Conservation (phyloP, 1,284 basidiomycete species). For the Ustilago loliicola region DNA sequence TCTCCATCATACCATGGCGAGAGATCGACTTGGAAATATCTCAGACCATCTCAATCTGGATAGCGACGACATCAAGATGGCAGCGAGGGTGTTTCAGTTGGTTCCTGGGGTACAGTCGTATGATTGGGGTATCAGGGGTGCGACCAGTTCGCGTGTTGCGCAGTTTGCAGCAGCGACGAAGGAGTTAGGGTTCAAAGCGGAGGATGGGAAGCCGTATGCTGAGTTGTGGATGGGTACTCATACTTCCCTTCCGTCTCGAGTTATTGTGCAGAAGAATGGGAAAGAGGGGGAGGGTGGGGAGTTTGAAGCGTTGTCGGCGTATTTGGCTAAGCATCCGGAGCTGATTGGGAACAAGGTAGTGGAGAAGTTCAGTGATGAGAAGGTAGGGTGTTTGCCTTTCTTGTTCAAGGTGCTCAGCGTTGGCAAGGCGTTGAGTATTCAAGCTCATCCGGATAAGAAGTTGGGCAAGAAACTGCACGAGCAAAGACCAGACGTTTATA, state of each 20-base stretch:
- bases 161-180: conserved; percentile 55
- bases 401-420: conserved; percentile 78
- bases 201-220: conserved; percentile 60
- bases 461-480: conserved; percentile 84
- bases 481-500: conserved; percentile 86
- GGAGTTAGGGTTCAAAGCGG: conserved; percentile 40
- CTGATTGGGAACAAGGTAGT: conserved; percentile 50
- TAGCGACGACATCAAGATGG: neutral
- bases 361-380: conserved; percentile 35
- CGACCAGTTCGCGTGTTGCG: conserved; percentile 52
- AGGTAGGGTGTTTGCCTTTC: conserved; percentile 61
- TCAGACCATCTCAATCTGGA: conserved; percentile 14
- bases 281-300: too few relatives aligned
- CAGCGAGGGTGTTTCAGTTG: conserved; percentile 50
- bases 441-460: conserved; percentile 94
- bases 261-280: conserved; percentile 62
- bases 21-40: conserved; percentile 6
- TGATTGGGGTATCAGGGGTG: conserved; percentile 66
- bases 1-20: conserved; percentile 5
- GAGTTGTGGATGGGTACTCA: conserved; percentile 96
- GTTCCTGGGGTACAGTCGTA: conserved; percentile 68
- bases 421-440: conserved; percentile 93
- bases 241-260: conserved; percentile 83
- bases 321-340: conserved; percentile 50
- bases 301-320: conserved; percentile 40